Evolutionary conservation across 179 eudicot species (phyloP).

Genomic region (Silene noctiflora): DNA sequence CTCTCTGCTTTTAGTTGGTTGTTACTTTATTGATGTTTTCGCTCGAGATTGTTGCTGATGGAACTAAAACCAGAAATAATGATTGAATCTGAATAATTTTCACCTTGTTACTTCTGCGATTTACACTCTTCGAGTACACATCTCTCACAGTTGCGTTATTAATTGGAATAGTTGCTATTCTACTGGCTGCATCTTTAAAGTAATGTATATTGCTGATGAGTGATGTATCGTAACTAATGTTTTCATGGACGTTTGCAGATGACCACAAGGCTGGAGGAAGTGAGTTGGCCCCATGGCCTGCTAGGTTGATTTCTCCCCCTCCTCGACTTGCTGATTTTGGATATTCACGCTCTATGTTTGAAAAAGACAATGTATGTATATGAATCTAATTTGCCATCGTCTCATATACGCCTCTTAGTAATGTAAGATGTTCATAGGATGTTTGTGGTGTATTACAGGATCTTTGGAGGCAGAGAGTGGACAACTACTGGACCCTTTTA

Average conservation of each 20-base stretch:
- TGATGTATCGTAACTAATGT: not conserved
- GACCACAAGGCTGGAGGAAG: constrained; percentile 78
- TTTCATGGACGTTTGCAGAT: constrained; percentile 43
- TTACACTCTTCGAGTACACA: not conserved
- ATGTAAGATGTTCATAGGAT: constrained; percentile 14
- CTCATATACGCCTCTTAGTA: not conserved
- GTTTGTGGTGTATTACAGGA: constrained; percentile 45
- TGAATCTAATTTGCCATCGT: constrained; percentile 6
- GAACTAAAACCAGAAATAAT: not conserved
- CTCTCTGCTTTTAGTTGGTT: constrained; percentile 9
- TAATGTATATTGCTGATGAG: not conserved
- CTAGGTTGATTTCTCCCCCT: constrained; percentile 82
- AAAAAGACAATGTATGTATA: constrained; percentile 70
- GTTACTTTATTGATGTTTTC: not conserved
- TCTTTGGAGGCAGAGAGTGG: constrained; percentile 79
- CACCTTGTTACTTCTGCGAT: not conserved
- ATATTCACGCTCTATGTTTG: constrained; percentile 72
- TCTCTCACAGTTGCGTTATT: not conserved
- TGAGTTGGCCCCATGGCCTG: constrained; percentile 96
- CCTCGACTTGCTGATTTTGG: constrained; percentile 98
- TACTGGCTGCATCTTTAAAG: not conserved
- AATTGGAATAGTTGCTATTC: not conserved
- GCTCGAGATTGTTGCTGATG: not conserved
- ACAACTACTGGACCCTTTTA: constrained; percentile 73
- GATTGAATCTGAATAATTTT: not conserved